These are phyloP conservation scores for Nannochloropsis salina DNA, from an alignment of 108 stramenopile species.

Conservation along the genomic window DNA sequence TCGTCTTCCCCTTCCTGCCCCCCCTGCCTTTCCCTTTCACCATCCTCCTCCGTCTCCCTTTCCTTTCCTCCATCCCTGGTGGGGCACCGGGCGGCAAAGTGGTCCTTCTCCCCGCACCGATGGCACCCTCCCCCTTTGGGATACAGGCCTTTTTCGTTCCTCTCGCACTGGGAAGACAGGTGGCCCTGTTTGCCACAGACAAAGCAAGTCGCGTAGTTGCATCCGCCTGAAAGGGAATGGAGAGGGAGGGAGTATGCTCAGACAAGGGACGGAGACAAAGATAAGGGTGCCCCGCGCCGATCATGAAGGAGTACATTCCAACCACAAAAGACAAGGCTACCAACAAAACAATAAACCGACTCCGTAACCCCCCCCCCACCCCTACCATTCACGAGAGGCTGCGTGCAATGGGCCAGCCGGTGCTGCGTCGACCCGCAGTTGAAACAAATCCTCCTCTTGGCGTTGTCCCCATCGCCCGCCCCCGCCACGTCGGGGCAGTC, in stretches of 20 bases:
- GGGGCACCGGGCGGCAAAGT: constrained; percentile 30
- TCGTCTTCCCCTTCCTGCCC: neutral
- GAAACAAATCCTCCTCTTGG: constrained; percentile 40
- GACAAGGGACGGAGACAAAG: too few relatives aligned
- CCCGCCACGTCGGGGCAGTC: constrained; percentile 29
- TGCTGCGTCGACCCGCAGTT: constrained; percentile 55
- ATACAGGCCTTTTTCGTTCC: constrained; percentile 55
- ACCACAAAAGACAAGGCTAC: too few relatives aligned
- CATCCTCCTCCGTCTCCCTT: neutral
- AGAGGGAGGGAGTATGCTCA: too few relatives aligned
- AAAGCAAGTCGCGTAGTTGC: constrained; percentile 49
- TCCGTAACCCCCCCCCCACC: too few relatives aligned
- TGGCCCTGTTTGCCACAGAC: constrained; percentile 54
- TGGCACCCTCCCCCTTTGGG: constrained; percentile 56
- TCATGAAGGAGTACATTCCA: too few relatives aligned
- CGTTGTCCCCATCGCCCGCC: constrained; percentile 8
- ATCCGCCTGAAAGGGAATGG: too few relatives aligned
- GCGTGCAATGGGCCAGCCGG: constrained; percentile 42
- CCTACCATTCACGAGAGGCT: constrained; percentile 25
- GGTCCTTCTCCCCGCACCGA: constrained; percentile 25
- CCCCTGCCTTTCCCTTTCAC: neutral
- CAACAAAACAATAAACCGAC: too few relatives aligned
- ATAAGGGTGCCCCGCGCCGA: too few relatives aligned
- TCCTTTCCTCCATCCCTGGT: neutral
- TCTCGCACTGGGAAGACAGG: constrained; percentile 47